These are phyloP conservation scores for Alternaria gansuensis DNA, from an alignment of 2,329 filamentous ascomycete species.

Conservation along the genomic window DNA sequence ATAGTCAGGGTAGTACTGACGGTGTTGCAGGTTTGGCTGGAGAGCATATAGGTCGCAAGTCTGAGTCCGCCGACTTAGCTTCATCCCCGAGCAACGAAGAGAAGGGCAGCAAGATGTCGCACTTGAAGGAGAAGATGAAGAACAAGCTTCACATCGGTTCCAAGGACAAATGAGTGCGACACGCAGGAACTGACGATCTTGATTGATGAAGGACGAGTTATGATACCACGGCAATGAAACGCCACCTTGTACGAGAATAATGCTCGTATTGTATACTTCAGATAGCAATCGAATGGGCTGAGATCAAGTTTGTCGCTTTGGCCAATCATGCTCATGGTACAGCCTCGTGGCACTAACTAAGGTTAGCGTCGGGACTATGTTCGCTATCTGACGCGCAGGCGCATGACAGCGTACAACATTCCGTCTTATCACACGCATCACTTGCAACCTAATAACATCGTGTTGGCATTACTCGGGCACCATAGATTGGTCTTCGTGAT, in stretches of 20 bases:
- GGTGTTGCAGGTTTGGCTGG: slow-evolving; percentile 61
- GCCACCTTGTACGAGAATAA: slow-evolving; percentile 13
- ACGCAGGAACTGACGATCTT: not conserved
- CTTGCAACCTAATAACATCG: slow-evolving; percentile 22
- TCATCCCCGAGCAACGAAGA: slow-evolving; percentile 28
- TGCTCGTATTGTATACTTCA: slow-evolving; percentile 15
- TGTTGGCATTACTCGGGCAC: slow-evolving; percentile 4
- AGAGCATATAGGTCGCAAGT: slow-evolving; percentile 60
- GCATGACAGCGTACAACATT: slow-evolving; percentile 25
- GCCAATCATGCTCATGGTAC: slow-evolving; percentile 32
- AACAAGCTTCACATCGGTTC: slow-evolving; percentile 67
- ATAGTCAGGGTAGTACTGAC: slow-evolving; percentile 47
- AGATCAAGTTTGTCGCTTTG: slow-evolving; percentile 4
- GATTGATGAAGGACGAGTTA: slow-evolving; percentile 25
- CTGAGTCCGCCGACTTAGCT: slow-evolving; percentile 35
- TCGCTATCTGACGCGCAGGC: slow-evolving; percentile 20
- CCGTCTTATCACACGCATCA: slow-evolving; percentile 35
- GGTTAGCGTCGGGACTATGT: slow-evolving; percentile 26
- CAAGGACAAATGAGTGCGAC: slow-evolving; percentile 42
- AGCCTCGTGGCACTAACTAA: slow-evolving; percentile 29
- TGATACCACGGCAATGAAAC: slow-evolving; percentile 36
- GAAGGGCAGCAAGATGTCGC: slow-evolving; percentile 58
- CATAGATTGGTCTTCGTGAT: not conserved
- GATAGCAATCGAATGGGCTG: slow-evolving; percentile 14
- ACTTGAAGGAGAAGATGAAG: slow-evolving; percentile 71